Conservation (phyloP, 1,139 yeast genomes). For the Yamadazyma songkhlaensis region DNA sequence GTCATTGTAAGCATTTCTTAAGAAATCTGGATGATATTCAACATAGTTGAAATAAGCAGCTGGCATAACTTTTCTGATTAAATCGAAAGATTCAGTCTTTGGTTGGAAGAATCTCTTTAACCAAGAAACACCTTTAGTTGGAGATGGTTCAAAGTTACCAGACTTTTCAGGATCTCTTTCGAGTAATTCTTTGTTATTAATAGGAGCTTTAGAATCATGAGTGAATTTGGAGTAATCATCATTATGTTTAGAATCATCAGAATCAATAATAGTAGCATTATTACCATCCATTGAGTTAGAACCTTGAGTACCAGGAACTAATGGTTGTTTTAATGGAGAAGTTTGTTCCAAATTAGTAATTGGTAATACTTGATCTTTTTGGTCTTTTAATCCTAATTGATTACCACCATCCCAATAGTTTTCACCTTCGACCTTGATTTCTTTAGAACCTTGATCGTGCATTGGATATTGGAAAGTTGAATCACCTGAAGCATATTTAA, state of each 20-base stretch:
- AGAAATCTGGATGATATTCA: slow-evolving; percentile 41
- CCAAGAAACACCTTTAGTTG: slow-evolving; percentile 25
- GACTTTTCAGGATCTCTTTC: slow-evolving; percentile 8
- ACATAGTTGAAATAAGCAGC: slow-evolving; percentile 39
- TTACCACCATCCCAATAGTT: slow-evolving; percentile 48
- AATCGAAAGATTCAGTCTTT: slow-evolving; percentile 37
- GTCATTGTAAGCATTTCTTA: slow-evolving; percentile 58
- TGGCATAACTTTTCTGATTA: slow-evolving; percentile 39
- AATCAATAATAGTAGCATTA: slow-evolving; percentile 10
- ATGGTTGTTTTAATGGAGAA: slow-evolving; percentile 5
- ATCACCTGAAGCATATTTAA: slow-evolving; percentile 58
- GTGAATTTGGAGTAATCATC: slow-evolving; percentile 12
- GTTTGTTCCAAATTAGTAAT: neutral
- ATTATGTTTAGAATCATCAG: slow-evolving; percentile 19
- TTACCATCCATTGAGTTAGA: slow-evolving; percentile 6
- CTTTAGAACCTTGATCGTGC: slow-evolving; percentile 62
- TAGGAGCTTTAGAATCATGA: slow-evolving; percentile 12
- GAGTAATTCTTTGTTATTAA: slow-evolving; percentile 7
- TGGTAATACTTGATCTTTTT: slow-evolving; percentile 20
- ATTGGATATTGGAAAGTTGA: slow-evolving; percentile 46
- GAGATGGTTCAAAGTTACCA: slow-evolving; percentile 10
- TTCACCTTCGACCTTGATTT: slow-evolving; percentile 54
- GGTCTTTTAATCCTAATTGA: slow-evolving; percentile 29
- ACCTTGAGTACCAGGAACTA: slow-evolving; percentile 8
- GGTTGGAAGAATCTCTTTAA: slow-evolving; percentile 41